Evolutionary conservation across 1,139 yeast species (phyloP), one percentile per base, ranked within the genome.

Genomic region (Suhomyces terraborum): DNA sequence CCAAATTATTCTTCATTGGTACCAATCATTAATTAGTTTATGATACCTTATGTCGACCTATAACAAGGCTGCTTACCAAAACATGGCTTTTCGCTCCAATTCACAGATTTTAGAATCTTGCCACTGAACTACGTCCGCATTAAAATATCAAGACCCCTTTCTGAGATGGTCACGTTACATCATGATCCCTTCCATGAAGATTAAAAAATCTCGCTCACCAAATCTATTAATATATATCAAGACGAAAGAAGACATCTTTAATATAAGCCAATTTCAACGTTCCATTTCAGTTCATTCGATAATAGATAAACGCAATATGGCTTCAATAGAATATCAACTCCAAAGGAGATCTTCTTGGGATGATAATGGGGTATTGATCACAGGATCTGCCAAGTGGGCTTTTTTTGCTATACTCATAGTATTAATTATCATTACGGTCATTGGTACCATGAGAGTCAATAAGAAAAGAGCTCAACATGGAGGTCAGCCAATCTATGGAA

Each of bases 401-500:
- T 77, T 78, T 49, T 75, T 79, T 53, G 83, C 78, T 2, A 69
- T 79, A 7, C 67, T 78, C 47, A 61, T 75, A 4, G 74, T 70
- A 3, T 69, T 80, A 7, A 56, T 84, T 2, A 33, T 77, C 3
- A 53, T 78, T 2, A 75, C 79, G 2, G 58, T 85, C 6, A 26
- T 78, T 1, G 72, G 80, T 25, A 75, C 82, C 2, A 61, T 88
- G 13, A 58, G 79, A 29, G 73, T 82, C 26, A 87, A 88, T 52
- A 75, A 73, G 38, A 71, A 74, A 44, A 73, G 96, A 56, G 68
- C 77, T 2, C 69, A 60, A 25, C 62, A 67, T 29, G 97, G 97
- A 5, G 68, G 71, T 29, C 73, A 73, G 22, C 96, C 97, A 0
- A 70, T 88, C 4, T 74, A 81, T 45, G 95, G 95, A 7, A 88